A percentile compares a stretch with the other conserved stretches of the same genome.
phyloP scores from a whole-genome alignment of 805 yeast genomes.

The Candida methanosorbosa region DNA sequence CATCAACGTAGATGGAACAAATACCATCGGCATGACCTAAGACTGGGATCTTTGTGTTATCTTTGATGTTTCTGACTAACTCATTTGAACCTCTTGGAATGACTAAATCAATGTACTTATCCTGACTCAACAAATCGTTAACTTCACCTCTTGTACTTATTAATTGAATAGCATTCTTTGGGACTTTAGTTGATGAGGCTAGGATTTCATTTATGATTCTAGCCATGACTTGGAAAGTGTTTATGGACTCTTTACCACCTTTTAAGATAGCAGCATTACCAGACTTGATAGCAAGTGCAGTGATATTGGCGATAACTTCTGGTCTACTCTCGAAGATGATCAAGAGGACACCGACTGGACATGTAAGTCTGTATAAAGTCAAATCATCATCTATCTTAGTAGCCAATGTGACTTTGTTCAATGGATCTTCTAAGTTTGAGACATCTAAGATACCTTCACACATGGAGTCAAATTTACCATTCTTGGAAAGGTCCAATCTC shows the following conservation, averaged over 20 bases:
- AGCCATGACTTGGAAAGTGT: conserved; percentile 81
- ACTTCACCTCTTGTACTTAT: conserved; percentile 89
- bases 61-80: conserved; percentile 78
- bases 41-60: conserved; percentile 89
- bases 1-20: conserved; percentile 80
- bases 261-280: conserved; percentile 95
- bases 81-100: conserved; percentile 98
- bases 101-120: conserved; percentile 84
- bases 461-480: conserved; percentile 89
- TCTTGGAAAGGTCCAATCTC: conserved; percentile 72
- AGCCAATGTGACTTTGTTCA: conserved; percentile 81
- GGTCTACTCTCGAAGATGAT: conserved; percentile 96
- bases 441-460: conserved; percentile 91
- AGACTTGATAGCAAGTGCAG: conserved; percentile 91
- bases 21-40: conserved; percentile 98
- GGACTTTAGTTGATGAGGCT: conserved; percentile 54
- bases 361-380: conserved; percentile 70
- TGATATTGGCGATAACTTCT: conserved; percentile 95
- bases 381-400: conserved; percentile 86
- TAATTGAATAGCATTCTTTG: conserved; percentile 74
- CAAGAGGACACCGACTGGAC: conserved; percentile 90
- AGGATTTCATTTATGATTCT: conserved; percentile 56
- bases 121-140: conserved; percentile 74
- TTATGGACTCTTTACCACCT: conserved; percentile 90
- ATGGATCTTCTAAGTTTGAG: conserved; percentile 82